Base-by-base conservation (phyloP, 371 early-diverging fungal genomes). In the Mucor racemosus region DNA sequence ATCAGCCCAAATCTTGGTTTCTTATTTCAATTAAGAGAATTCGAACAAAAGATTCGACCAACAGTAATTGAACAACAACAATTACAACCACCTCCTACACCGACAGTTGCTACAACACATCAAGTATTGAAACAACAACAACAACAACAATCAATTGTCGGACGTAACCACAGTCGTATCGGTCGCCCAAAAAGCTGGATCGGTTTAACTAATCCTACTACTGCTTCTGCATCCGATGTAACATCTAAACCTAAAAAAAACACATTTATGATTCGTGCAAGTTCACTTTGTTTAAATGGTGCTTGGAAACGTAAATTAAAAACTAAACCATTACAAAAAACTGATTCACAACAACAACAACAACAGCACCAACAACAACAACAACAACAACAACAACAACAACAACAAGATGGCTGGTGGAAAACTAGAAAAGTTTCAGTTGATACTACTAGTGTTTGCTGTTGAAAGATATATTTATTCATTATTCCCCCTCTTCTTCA, bases 1-100 rank as follows among this genome's bases (percentile, higher is more conserved):
- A 91, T 95, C 57, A 88, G 84, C 35, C 97, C 97, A 26, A 95
- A 96, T 61, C 82, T 95, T 74, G 76, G 84, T 57, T 79, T 95
- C 21, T 80, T 95, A 58, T 86, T 87, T 64, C 95, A 95, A 77
- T 75, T 95, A 56, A 78, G 87, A 58, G 94, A 92, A 69, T 92
- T 88, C 67, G 95, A 92, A 72, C 65, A 65, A 60, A 41, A 35
- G 60, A 41, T 31, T 8, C 50, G 26, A 38, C 61, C 50, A 21
- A 44, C 61, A 13, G n/a, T 35, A 41, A 11, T 38, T 36, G 21
- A 7, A 35, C 50, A 34, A 34, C 31, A 58, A 48, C 21, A 33
- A 35, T 19, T 36, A 8, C 40, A 13, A 7, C 40, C 59, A 7
- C 40, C 14, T 2, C 40, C 59, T 31, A 46, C 60, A 33, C 26